phyloP scores from a whole-genome alignment of 2,329 filamentous ascomycete genomes.

The Alternaria ventricosa region DNA sequence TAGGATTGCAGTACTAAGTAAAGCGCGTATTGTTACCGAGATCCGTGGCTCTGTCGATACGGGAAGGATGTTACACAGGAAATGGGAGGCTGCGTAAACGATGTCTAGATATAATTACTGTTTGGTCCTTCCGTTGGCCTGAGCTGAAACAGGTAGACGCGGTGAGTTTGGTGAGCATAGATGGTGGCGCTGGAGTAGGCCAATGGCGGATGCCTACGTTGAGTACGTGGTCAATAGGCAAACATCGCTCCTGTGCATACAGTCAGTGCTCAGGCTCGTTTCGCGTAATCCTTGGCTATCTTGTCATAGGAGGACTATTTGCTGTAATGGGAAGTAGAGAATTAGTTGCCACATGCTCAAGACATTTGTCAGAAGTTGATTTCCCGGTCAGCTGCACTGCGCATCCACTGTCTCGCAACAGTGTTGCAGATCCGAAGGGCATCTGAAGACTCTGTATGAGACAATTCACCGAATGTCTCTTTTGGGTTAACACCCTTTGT shows the following conservation, averaged over 20 bases:
- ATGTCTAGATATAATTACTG: conserved; percentile 31
- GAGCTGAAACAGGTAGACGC: conserved; percentile 31
- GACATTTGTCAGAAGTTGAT: not conserved
- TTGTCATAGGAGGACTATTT: not conserved
- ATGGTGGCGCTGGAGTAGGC: conserved; percentile 10
- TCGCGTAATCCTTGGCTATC: not conserved
- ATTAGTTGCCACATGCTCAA: not conserved
- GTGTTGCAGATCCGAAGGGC: not conserved
- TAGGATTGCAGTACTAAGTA: not conserved
- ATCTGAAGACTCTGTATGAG: not conserved
- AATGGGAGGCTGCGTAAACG: conserved; percentile 9
- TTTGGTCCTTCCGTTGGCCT: conserved; percentile 16
- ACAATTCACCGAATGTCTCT: not conserved
- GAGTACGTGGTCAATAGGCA: conserved; percentile 6
- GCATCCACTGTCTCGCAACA: not conserved
- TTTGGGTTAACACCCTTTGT: not conserved
- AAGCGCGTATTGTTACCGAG: conserved; percentile 8
- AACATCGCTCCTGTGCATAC: conserved; percentile 2
- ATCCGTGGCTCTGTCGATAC: not conserved
- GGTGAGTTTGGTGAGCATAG: conserved; percentile 12
- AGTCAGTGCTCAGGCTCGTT: not conserved
- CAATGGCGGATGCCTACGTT: conserved; percentile 11
- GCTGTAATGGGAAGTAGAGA: not conserved
- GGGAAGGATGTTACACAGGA: conserved; percentile 30
- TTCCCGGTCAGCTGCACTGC: not conserved